phyloP scores from a whole-genome alignment of 2,329 filamentous ascomycete species.

The Thelonectria rubi region DNA sequence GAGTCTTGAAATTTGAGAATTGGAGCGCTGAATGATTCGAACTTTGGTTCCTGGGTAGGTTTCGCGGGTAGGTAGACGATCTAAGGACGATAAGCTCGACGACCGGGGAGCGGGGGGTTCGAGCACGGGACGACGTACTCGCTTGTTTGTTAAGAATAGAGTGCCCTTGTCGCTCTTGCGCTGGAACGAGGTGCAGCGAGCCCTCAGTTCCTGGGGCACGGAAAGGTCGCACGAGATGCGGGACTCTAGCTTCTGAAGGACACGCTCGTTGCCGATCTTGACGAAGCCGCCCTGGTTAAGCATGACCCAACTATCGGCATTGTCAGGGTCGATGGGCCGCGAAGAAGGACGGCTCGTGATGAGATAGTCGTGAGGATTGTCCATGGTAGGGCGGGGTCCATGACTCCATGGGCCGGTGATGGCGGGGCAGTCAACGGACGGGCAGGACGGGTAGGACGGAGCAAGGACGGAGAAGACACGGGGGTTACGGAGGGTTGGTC shows the following conservation, averaged over 20 bases:
- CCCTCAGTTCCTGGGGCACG: constrained; percentile 69
- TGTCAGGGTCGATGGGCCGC: constrained; percentile 59
- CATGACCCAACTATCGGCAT: constrained; percentile 85
- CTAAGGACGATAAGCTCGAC: constrained; percentile 53
- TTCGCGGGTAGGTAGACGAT: constrained; percentile 86
- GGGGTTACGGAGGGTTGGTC: constrained; percentile 13
- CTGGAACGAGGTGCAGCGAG: constrained; percentile 70
- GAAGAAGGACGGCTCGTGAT: constrained; percentile 48
- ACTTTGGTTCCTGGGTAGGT: constrained; percentile 65
- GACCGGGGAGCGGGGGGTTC: constrained; percentile 19
- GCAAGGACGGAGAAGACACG: constrained; percentile 19
- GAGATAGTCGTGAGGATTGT: constrained; percentile 54
- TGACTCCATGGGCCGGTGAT: constrained; percentile 47
- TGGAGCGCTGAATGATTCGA: constrained; percentile 90
- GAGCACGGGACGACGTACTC: constrained; percentile 60
- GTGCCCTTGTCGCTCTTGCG: constrained; percentile 78
- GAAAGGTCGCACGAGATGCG: constrained; percentile 81
- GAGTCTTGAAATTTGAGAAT: constrained; percentile 89
- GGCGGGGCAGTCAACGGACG: constrained; percentile 42
- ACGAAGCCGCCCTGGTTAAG: constrained; percentile 82
- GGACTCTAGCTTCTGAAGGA: constrained; percentile 81
- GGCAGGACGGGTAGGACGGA: constrained; percentile 23
- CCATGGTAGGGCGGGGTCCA: constrained; percentile 49
- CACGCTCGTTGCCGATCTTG: constrained; percentile 83
- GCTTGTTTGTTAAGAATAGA: constrained; percentile 84